A percentile compares a stretch with the other conserved stretches of the same genome.
phyloP scores from a whole-genome alignment of 176 grass and related monocot species.

The Eragrostis curvula region DNA sequence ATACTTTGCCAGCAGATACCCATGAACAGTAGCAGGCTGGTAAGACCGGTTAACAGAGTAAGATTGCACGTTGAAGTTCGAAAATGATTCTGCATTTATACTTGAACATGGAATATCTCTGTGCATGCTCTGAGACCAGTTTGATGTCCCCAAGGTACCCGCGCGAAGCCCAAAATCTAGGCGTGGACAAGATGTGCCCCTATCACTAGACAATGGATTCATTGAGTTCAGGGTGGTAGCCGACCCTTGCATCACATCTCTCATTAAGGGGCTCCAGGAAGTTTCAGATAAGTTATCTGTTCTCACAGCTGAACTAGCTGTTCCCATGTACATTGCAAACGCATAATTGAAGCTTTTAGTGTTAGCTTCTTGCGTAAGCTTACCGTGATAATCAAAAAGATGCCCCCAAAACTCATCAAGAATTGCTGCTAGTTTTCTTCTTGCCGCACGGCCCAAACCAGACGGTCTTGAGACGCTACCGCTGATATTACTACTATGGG shows the following conservation, averaged over 20 bases:
- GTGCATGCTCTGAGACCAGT: slow-evolving; percentile 53
- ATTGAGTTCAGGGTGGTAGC: not conserved
- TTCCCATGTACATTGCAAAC: slow-evolving; percentile 55
- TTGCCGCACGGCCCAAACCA: slow-evolving; percentile 76
- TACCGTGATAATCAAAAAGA: slow-evolving; percentile 81
- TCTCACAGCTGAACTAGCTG: slow-evolving; percentile 41
- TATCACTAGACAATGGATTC: slow-evolving; percentile 15
- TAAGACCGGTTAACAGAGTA: slow-evolving; percentile 51
- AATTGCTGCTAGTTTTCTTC: slow-evolving; percentile 60
- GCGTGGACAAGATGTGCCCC: slow-evolving; percentile 31
- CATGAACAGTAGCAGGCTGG: slow-evolving; percentile 81
- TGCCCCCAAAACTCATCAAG: slow-evolving; percentile 81
- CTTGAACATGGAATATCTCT: not conserved
- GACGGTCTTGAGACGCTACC: slow-evolving; percentile 45
- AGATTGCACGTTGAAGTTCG: slow-evolving; percentile 45
- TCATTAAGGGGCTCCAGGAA: slow-evolving; percentile 39
- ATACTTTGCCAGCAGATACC: slow-evolving; percentile 63
- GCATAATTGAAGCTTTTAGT: slow-evolving; percentile 40
- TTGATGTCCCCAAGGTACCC: slow-evolving; percentile 45
- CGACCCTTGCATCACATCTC: slow-evolving; percentile 20
- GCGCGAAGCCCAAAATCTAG: slow-evolving; percentile 44
- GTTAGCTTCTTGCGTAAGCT: slow-evolving; percentile 49
- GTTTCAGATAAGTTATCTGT: slow-evolving; percentile 43
- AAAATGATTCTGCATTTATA: slow-evolving; percentile 39
- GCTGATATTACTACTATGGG: slow-evolving; percentile 38